Evolutionary conservation across 768 basidiomycete species (phyloP), one percentile per base, ranked within the genome.

Genomic region (Lenzites betulinus): DNA sequence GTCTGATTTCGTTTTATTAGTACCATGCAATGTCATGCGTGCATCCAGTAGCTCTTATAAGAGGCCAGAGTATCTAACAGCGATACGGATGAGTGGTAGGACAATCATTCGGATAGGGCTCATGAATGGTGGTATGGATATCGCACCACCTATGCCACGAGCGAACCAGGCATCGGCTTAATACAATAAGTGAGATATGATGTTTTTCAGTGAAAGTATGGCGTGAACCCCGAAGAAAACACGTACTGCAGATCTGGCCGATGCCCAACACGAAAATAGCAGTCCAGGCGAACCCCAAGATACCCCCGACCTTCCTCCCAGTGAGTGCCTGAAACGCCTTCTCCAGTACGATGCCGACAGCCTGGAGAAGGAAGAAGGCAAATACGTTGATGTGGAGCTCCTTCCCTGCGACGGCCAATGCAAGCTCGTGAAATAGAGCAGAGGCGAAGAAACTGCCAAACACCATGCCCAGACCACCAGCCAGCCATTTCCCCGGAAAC

Each of bases 361-460:
- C 89, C 67, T 94, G 92, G n/a, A 82, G 56, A 9, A 77, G 73
- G 73, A 94, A 94, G 73, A 91, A 93, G 1, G 84, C 20, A 1
- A 82, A 75, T 0, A 84, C 82, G 20, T 76, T 74, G 65, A 77
- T 77, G 66, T 85, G 81, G 60, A 86, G 82, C 3, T 85, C 87
- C 39, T 79, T 73, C 25, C 84, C 85, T 76, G 89, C 84, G 6
- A 83, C 71, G 66, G 84, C 85, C 68, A 87, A 85, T 6, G 84
- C 75, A 51, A 78, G 79, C 72, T 91, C 90, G 67, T 93, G 92
- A 73, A 80, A 89, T 52, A 92, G 68, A 0, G 88, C 92, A 2
- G 88, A 90, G 12, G 88, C 90, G 9, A 88, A 66, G 71, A 93
- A 93, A 6, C 85, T 81, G 23, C 92, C 90, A 30, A 91, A 73